A percentile compares a stretch with the other conserved stretches of the same genome.
These are phyloP conservation scores for Apiospora malaysiana DNA, from an alignment of 2,329 filamentous ascomycete genomes.

Conservation along the genomic window DNA sequence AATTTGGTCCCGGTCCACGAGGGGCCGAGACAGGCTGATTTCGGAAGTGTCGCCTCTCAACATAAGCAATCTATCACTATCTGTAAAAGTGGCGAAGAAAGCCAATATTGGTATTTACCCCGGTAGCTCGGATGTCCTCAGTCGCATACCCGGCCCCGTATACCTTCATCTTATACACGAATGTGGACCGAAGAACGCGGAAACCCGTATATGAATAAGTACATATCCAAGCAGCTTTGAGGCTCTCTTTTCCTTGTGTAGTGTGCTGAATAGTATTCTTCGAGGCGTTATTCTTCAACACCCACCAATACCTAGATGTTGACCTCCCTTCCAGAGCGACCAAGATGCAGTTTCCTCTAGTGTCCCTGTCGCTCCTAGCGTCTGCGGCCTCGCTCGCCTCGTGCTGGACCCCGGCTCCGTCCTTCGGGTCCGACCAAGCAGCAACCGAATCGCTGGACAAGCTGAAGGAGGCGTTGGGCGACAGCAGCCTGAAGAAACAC, in stretches of 20 bases:
- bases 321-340: too few species aligned
- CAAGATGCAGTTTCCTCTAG: not conserved
- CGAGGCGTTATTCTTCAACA: too few species aligned
- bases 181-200: not conserved
- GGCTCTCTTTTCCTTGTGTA: not conserved
- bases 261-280: not conserved
- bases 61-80: too few species aligned
- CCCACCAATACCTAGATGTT: not conserved
- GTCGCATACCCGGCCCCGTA: not conserved
- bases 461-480: slow-evolving; percentile 9
- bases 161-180: too few species aligned
- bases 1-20: not conserved
- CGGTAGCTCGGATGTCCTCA: not conserved
- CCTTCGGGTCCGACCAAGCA: slow-evolving; percentile 18
- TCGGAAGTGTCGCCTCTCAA: too few species aligned
- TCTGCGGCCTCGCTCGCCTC: not conserved
- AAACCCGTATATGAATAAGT: not conserved
- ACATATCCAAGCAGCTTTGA: not conserved
- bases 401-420: slow-evolving; percentile 1
- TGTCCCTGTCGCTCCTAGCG: not conserved
- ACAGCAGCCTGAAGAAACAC: slow-evolving; percentile 24
- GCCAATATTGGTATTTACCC: not conserved
- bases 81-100: not conserved
- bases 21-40: too few species aligned
- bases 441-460: slow-evolving; percentile 24